Base-by-base conservation (phyloP, 768 basidiomycete genomes). In the Amanita fuliginea region DNA sequence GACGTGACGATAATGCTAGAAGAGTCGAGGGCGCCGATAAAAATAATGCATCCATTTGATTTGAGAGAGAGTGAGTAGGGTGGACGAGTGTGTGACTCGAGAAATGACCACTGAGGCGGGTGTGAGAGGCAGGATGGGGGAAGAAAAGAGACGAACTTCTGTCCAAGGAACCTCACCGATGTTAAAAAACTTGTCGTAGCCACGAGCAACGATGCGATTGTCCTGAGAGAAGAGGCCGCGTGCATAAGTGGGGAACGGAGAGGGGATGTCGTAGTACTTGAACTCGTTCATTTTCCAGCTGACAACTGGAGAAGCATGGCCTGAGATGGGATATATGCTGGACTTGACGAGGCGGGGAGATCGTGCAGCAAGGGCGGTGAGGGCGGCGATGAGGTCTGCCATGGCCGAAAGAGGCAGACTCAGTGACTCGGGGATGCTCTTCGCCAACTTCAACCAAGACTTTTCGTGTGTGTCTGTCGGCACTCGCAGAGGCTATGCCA, bases 141-240 rank as follows among this genome's bases (percentile, higher is more conserved):
- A 53, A 19, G 33, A 14, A 47, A 32, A 6, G 33, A 35, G 16
- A 21, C 7, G 9, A 60, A 95, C 95, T 50, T 81, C 81, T 0
- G 86, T 94, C 92, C 94, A 98, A 2, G 85, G 88, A 4, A 97
- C 91, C 63, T 99, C 96, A 3, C 83, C 89, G 26, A 96, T 89
- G 61, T 96, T 97, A 73, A 97, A 98, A 66, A 99, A 98, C 69
- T 99, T 99, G 71, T 98, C 96, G 61, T 99, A 98, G 0, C 95
- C 96, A 41, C 96, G 71, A 0, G 77, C 85, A 1, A 96, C 81
- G 50, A 99, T 93, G 49, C 81, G 68, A 51, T 72, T 61, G 37
- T 85, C 75, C 9, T 69, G 63, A 0, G 88, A 85, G 62, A 97
- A 98, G 21, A 99, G 61, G 0, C 96, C 96, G 22, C 96, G 70